Conservation (phyloP, 345 rosid genomes). For the Garcia nutans region DNA sequence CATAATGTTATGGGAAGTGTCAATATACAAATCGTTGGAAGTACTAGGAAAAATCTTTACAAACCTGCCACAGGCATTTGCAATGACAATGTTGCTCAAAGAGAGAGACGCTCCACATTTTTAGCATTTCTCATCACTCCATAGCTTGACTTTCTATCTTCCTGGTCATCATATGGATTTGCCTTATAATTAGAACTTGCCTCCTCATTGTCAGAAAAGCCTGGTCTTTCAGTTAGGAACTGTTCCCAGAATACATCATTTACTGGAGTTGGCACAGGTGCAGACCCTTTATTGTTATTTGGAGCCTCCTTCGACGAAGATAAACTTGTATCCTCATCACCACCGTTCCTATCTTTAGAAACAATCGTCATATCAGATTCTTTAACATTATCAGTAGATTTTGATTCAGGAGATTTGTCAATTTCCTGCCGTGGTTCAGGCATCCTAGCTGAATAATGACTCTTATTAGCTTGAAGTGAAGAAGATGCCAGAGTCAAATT, state of each 20-base stretch:
- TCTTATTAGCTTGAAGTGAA: constrained; percentile 53
- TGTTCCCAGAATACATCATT: constrained; percentile 98
- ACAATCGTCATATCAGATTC: constrained; percentile 33
- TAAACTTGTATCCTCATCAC: constrained; percentile 20
- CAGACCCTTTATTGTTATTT: constrained; percentile 42
- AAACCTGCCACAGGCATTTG: constrained; percentile 15
- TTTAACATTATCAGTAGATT: constrained; percentile 27
- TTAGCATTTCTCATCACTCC: constrained; percentile 45
- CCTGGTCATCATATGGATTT: constrained; percentile 58
- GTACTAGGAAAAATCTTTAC: constrained; percentile 13
- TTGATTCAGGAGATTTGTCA: constrained; percentile 32
- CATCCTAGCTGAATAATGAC: constrained; percentile 39
- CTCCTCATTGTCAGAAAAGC: constrained; percentile 77
- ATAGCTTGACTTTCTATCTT: constrained; percentile 45
- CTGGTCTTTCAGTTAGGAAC: constrained; percentile 90
- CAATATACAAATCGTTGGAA: background rate
- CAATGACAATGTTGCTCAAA: constrained; percentile 37
- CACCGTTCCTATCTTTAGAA: constrained; percentile 28
- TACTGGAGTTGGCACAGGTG: constrained; percentile 58
- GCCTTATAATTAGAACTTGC: constrained; percentile 69
- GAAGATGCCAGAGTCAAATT: constrained; percentile 84
- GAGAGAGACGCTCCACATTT: constrained; percentile 64
- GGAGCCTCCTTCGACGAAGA: constrained; percentile 40
- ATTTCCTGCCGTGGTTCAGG: constrained; percentile 40
- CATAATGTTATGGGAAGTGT: background rate